These are phyloP conservation scores for Stephania japonica DNA, from an alignment of 164 flowering plant species.

Conservation along the genomic window DNA sequence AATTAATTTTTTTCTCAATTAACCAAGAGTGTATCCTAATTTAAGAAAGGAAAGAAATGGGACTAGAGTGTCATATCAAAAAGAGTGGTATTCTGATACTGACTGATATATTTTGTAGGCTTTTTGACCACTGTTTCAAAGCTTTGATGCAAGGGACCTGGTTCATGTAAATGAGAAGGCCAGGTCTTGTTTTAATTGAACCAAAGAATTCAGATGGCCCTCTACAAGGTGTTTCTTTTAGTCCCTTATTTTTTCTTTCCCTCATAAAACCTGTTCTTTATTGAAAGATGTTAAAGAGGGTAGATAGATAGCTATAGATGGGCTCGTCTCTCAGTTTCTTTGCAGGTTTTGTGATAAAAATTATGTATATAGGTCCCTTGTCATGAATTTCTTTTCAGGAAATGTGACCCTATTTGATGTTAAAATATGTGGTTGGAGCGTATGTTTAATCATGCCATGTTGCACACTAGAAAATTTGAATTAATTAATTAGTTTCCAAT, in stretches of 20 bases:
- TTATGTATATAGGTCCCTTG: not conserved
- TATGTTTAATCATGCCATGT: not conserved
- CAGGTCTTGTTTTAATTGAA: not conserved
- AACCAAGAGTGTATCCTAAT: not conserved
- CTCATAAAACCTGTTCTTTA: constrained; percentile 23
- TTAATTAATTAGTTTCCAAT: not conserved
- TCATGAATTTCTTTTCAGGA: constrained; percentile 11
- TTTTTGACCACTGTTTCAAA: constrained; percentile 13
- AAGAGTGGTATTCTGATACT: constrained; percentile 3
- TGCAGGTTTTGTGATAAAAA: constrained; percentile 3
- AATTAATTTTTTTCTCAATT: not conserved
- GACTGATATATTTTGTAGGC: not conserved
- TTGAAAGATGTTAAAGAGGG: constrained; percentile 31
- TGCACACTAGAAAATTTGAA: not conserved
- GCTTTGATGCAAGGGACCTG: not conserved
- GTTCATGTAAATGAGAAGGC: constrained; percentile 1
- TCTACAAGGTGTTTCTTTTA: not conserved
- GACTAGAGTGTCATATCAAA: not conserved
- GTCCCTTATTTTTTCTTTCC: not conserved
- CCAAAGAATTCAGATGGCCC: not conserved
- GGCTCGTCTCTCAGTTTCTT: constrained; percentile 12
- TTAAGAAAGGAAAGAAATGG: not conserved
- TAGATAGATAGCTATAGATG: constrained; percentile 21
- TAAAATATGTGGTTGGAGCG: not conserved
- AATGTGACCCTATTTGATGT: not conserved